phyloP scores from a whole-genome alignment of 352 stramenopile species.

The Phytophthora crassamura region DNA sequence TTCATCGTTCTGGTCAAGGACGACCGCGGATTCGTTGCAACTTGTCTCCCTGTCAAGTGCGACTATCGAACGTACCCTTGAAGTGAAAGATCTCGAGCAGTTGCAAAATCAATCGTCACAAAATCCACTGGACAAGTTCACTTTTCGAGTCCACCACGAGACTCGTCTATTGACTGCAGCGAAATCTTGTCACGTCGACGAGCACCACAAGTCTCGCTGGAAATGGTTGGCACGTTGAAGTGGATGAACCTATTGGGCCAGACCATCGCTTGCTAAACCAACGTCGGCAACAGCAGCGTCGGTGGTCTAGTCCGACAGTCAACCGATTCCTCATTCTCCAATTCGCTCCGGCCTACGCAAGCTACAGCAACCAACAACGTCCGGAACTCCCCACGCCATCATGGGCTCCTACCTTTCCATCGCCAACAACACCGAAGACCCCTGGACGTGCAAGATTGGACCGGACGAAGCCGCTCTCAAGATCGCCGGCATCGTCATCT shows the following conservation, averaged over 20 bases:
- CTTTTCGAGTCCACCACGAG: no score
- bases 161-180: no score
- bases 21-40: no score
- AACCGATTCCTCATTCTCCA: conserved; percentile 6
- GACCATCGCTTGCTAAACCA: neutral
- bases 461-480: conserved; percentile 43
- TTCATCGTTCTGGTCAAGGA: no score
- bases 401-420: conserved; percentile 62
- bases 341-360: conserved; percentile 1
- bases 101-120: no score
- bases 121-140: no score
- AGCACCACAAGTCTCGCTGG: no score
- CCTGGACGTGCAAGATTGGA: conserved; percentile 50
- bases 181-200: no score
- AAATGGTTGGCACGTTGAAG: no score
- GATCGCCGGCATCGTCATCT: neutral
- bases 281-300: neutral
- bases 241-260: conserved; percentile 5
- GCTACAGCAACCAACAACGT: neutral
- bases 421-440: conserved; percentile 50
- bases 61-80: no score
- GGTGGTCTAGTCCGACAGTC: neutral
- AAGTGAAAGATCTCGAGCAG: no score
- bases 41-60: no score
- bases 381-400: neutral